These are phyloP conservation scores for Fusarium sp. DNA, from an alignment of 2,329 filamentous ascomycete species.

Conservation along the genomic window DNA sequence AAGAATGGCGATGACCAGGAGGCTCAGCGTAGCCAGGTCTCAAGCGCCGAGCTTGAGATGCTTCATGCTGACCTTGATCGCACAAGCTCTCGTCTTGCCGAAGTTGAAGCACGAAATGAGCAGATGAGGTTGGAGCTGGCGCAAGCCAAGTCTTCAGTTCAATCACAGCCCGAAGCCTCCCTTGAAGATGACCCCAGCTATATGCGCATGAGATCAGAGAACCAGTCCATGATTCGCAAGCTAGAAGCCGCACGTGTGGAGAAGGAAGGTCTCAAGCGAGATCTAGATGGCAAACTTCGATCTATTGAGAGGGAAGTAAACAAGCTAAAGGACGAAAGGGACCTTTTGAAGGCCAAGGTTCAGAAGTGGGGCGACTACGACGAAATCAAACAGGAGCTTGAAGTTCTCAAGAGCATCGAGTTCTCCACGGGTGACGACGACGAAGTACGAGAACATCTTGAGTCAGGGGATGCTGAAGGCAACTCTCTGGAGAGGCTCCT, in stretches of 20 bases:
- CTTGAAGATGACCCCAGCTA: conserved; percentile 92
- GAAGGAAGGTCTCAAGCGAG: conserved; percentile 81
- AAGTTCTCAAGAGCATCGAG: conserved; percentile 97
- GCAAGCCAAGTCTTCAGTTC: conserved; percentile 78
- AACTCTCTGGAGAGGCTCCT: conserved; percentile 92
- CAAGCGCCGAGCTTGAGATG: conserved; percentile 92
- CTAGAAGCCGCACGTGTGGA: conserved; percentile 86
- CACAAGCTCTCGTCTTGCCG: conserved; percentile 85
- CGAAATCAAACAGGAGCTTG: conserved; percentile 93
- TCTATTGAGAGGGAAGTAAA: conserved; percentile 82
- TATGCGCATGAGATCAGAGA: conserved; percentile 90
- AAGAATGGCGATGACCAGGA: conserved; percentile 72
- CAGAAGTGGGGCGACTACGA: conserved; percentile 95
- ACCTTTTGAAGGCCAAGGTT: conserved; percentile 81
- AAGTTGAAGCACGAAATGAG: conserved; percentile 94
- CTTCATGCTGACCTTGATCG: conserved; percentile 91
- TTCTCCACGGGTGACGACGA: conserved; percentile 92
- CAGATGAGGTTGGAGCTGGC: conserved; percentile 91
- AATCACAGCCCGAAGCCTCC: conserved; percentile 67
- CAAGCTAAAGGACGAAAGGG: conserved; percentile 81
- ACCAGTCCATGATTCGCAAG: conserved; percentile 89
- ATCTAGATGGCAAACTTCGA: conserved; percentile 79
- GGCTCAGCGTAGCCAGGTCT: conserved; percentile 72
- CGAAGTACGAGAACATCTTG: conserved; percentile 60
- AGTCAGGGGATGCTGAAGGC: conserved; percentile 60